phyloP scores from a whole-genome alignment of 2,329 filamentous ascomycete genomes.

The Ophiostoma sp. region DNA sequence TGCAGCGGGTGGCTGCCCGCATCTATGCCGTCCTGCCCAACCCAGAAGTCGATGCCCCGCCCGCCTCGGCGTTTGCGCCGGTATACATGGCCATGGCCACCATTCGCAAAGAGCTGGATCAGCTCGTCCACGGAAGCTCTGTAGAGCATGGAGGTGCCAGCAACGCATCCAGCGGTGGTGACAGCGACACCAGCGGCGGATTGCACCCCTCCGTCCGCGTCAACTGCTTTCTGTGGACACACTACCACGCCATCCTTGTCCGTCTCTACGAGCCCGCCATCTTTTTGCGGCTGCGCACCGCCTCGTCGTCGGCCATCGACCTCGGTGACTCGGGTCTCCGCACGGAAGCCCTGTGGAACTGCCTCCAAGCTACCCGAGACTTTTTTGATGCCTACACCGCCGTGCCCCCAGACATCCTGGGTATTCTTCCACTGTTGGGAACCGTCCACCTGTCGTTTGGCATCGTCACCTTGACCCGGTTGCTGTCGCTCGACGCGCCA shows the following conservation, averaged over 20 bases:
- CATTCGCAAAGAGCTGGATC: conserved; percentile 39
- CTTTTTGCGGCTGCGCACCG: conserved; percentile 32
- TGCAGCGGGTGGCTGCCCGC: conserved; percentile 40
- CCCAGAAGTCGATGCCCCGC: conserved; percentile 24
- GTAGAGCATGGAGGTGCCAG: not conserved
- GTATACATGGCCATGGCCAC: conserved; percentile 40
- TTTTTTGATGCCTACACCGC: conserved; percentile 35
- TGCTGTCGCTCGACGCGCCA: conserved; percentile 39
- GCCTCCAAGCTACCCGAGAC: conserved; percentile 36
- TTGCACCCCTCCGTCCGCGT: conserved; percentile 30
- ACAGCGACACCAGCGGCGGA: not conserved
- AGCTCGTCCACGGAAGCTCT: conserved; percentile 20
- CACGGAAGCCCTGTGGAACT: conserved; percentile 42
- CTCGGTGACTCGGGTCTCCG: conserved; percentile 34
- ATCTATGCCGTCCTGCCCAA: conserved; percentile 35
- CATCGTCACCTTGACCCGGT: conserved; percentile 39
- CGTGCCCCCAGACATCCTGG: conserved; percentile 34
- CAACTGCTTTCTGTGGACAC: conserved; percentile 37
- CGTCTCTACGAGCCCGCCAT: conserved; percentile 44
- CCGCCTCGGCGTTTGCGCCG: conserved; percentile 32
- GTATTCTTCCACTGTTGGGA: conserved; percentile 37
- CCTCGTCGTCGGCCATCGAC: not conserved
- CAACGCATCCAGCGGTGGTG: not conserved
- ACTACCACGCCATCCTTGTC: conserved; percentile 39
- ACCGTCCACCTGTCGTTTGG: conserved; percentile 39